Conservation (phyloP, 495 filamentous ascomycete species). For the Massariosphaeria phaeospora region DNA sequence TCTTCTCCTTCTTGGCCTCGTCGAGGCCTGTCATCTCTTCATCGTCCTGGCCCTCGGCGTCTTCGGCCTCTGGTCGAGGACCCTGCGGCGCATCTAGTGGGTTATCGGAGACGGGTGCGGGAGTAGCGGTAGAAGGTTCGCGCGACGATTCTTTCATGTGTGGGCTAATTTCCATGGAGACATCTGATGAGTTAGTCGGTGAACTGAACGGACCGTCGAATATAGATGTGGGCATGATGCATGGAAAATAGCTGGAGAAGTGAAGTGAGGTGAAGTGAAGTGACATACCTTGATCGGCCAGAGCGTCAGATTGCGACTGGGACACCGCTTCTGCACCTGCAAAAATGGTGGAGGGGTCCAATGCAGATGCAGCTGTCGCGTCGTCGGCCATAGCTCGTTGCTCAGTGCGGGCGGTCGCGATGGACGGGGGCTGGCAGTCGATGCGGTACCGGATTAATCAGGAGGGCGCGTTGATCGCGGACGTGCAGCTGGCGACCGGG, state of each 20-base stretch:
- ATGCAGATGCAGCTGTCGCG: conserved; percentile 15
- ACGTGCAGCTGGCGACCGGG: not conserved
- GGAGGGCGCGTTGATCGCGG: conserved; percentile 19
- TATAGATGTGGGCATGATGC: not conserved
- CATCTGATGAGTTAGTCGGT: too few relatives aligned
- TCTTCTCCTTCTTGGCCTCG: conserved; percentile 53
- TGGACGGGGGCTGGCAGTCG: conserved; percentile 10
- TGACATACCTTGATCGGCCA: conserved; percentile 24
- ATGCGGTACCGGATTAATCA: not conserved
- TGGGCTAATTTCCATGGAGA: conserved; percentile 50
- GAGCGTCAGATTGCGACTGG: conserved; percentile 2
- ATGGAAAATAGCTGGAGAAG: not conserved
- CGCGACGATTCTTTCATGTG: conserved; percentile 42
- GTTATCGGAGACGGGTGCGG: conserved; percentile 64
- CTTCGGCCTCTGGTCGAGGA: conserved; percentile 61
- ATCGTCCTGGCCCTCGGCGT: conserved; percentile 61
- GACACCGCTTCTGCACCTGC: conserved; percentile 19
- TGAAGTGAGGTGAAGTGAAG: conserved; percentile 1
- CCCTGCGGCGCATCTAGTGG: conserved; percentile 79
- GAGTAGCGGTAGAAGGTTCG: conserved; percentile 47
- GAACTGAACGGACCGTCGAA: not conserved
- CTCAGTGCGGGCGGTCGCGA: conserved; percentile 2
- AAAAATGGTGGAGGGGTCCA: conserved; percentile 6
- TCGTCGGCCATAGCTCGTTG: conserved; percentile 23
- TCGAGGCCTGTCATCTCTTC: conserved; percentile 80